Base-by-base conservation (phyloP, 2,329 filamentous ascomycete genomes). In the Trichoderma lentiforme region DNA sequence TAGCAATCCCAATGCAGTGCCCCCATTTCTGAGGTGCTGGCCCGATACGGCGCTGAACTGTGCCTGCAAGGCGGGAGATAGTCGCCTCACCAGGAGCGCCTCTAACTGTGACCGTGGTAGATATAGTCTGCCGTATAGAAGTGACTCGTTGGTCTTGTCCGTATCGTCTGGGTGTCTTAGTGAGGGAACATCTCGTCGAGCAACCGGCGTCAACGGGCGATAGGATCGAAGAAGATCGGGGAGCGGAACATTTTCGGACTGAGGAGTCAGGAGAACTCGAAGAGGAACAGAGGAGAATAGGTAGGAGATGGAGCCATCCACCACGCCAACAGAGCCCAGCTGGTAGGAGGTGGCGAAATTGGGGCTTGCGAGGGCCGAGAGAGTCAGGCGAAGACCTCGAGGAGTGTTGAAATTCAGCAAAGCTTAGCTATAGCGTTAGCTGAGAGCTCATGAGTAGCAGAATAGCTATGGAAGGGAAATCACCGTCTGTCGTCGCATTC, bases 261-360 rank as follows among this genome's bases (percentile, higher is more conserved):
- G 88, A 12, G 87, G 89, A 12, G 86, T 81, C 86, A 94, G 74
- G 83, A 88, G 83, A 66, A 91, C 86, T 51, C 86, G 84, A 71
- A 98, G 87, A 14, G 94, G 91, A 9, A 96, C 86, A 3, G 94
- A 97, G 63, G 94, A 97, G 84, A 97, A 98, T 69, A 99, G 89
- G 83, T 98, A 99, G 15, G 95, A 97, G 71, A 99, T 89, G n/a
- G 94, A 97, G 80, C 96, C 96, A 83, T 98, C 95, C 66, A 99
- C 95, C 43, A 97, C 87, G 73, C 95, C 96, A 18, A 97, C 88
- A 56, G 92, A 97, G 73, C 94, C 94, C 58, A 99, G 89, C 56
- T 93, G 92, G 82, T 99, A 99, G 47, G 94, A 95, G 18, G 95
- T 97, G 28, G 95, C 95, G 78, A 98, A 98, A 81, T 97, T 94